Evolutionary conservation across 345 rosid genomes (phyloP).

Genomic region (Nephelium lappaceum): DNA sequence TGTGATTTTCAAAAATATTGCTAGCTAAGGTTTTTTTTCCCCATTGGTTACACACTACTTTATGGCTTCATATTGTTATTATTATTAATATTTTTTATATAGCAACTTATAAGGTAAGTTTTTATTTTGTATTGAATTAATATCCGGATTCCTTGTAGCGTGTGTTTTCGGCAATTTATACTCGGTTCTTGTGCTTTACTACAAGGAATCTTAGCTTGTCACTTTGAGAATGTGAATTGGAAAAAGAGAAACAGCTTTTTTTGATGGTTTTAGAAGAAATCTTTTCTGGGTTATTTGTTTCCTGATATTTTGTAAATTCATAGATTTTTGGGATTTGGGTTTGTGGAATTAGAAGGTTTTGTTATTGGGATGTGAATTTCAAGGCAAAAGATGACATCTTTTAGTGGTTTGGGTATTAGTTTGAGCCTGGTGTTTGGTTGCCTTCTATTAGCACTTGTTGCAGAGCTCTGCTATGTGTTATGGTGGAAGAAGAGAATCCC

Average conservation of each 20-base stretch:
- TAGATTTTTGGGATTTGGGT: neutral
- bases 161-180: constrained; percentile 27
- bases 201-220: constrained; percentile 22
- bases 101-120: constrained; percentile 23
- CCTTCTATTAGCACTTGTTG: constrained; percentile 69
- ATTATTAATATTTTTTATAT: neutral
- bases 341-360: neutral
- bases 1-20: neutral
- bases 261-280: neutral
- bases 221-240: constrained; percentile 33
- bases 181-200: constrained; percentile 13
- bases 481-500: constrained; percentile 78
- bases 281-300: neutral
- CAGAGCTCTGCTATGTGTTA: constrained; percentile 70
- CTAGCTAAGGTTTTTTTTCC: constrained; percentile 8
- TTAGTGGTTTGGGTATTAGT: constrained; percentile 72
- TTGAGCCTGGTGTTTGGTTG: constrained; percentile 72
- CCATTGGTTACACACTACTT: constrained; percentile 1
- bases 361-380: constrained; percentile 51
- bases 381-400: constrained; percentile 50
- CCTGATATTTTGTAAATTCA: neutral
- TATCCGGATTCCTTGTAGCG: constrained; percentile 25
- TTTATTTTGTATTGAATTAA: constrained; percentile 9
- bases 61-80: constrained; percentile 10
- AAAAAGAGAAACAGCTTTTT: constrained; percentile 21